phyloP scores from a whole-genome alignment of 306 rosid species.

The Rosa persica region DNA sequence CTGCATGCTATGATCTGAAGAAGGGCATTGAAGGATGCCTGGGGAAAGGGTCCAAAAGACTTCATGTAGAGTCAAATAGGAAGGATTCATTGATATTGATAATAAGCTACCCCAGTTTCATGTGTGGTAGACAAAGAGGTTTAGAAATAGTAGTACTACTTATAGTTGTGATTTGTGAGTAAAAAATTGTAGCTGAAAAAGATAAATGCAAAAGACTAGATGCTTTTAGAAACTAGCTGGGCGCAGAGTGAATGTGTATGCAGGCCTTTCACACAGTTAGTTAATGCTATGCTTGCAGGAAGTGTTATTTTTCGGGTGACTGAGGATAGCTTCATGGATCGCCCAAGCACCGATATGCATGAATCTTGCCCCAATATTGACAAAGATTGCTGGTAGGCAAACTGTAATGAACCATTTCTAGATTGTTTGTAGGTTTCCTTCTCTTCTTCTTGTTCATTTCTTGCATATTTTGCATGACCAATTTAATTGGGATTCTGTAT shows the following conservation, averaged over 20 bases:
- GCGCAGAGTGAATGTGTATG: too few species aligned
- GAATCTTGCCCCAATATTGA: conserved; percentile 60
- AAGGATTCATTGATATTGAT: conserved; percentile 37
- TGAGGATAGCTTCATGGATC: conserved; percentile 61
- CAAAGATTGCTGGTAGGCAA: conserved; percentile 58
- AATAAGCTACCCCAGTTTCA: background rate
- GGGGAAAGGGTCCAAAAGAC: background rate
- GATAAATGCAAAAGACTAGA: too few species aligned
- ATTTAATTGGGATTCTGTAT: background rate
- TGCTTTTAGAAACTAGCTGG: too few species aligned
- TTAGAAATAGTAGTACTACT: background rate
- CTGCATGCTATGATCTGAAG: conserved; percentile 30
- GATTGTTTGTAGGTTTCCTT: background rate
- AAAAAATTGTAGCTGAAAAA: too few species aligned
- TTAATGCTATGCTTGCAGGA: conserved; percentile 27
- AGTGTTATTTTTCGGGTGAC: conserved; percentile 42
- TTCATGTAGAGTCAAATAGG: background rate
- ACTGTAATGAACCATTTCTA: background rate
- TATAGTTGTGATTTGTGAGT: background rate
- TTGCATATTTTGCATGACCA: background rate
- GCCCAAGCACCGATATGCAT: conserved; percentile 52
- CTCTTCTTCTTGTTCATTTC: background rate
- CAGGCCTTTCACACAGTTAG: background rate
- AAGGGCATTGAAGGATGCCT: background rate
- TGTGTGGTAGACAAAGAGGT: background rate